Evolutionary conservation across 257 asterid genomes (phyloP), one percentile per base, ranked within the genome.

Genomic region (Apocynum venetum): DNA sequence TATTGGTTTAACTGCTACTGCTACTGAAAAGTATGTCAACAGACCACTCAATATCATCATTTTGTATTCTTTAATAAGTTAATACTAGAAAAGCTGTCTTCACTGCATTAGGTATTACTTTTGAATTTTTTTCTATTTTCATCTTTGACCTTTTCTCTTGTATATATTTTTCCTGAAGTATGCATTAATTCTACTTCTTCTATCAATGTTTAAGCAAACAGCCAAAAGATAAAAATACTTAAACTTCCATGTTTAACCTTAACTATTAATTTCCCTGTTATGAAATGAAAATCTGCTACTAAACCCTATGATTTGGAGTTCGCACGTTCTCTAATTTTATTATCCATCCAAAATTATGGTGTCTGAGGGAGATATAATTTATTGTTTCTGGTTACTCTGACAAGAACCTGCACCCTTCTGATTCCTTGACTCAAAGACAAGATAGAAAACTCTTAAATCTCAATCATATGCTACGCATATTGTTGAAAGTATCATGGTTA

Each of bases 1-100:
- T 82, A 96, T 94, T 78, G 97, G 86, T 81, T 84, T 94, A 82
- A 94, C 98, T 47, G 98, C 98, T 77, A 92, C 98, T 55, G 98
- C 98, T 65, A 94, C 98, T 68, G 97, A 87, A 80, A 94, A 90
- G 98, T 94, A 87, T 81, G 96, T 81, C 13, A 17, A 9, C 12
- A 11, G 72, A 46, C 40, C 20, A 65, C 49, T 80, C 78, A 76
- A 25, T 53, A 72, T 60, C 31, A 76, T 46, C 43, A 17, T 40
- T 64, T 52, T 46, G 52, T 59, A 17, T 67, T 40, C 51, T 67
- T 67, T 67, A 1, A 2, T 19, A 17, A 67, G 72, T 44, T 53
- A 47, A 48, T 51, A 63, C 59, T 15, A 60, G 53, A 70, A 57
- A 63, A 48, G 35, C 35, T 41, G 72, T 41, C 52, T 17, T 67